These are phyloP conservation scores for Calonectria fujianensis DNA, from an alignment of 2,329 filamentous ascomycete genomes.

Conservation along the genomic window DNA sequence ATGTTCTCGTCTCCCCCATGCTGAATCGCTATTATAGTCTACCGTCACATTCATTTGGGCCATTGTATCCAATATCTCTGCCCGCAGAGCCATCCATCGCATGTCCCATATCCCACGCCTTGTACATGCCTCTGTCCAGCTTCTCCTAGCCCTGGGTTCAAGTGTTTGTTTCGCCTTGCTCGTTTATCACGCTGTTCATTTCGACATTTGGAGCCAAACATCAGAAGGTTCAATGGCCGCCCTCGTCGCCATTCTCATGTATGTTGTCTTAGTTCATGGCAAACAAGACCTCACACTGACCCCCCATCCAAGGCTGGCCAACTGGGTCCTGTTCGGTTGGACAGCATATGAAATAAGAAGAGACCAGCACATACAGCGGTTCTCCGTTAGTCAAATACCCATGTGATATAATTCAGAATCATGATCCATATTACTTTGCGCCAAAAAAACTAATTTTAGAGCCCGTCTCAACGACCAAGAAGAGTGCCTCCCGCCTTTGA, in stretches of 20 bases:
- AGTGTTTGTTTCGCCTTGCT: conserved; percentile 50
- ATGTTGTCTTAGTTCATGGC: conserved; percentile 9
- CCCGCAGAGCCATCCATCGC: conserved; percentile 44
- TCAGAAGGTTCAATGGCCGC: conserved; percentile 49
- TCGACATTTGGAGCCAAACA: conserved; percentile 43
- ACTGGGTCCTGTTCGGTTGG: conserved; percentile 49
- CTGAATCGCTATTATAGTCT: conserved; percentile 39
- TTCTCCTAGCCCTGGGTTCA: conserved; percentile 50
- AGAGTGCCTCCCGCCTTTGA: conserved; percentile 21
- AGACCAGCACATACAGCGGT: conserved; percentile 37
- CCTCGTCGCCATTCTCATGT: conserved; percentile 52
- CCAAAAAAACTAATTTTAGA: conserved; percentile 30
- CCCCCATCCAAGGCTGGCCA: conserved; percentile 40
- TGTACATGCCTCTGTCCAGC: conserved; percentile 45
- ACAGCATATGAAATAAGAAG: conserved; percentile 41
- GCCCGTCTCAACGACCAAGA: conserved; percentile 13
- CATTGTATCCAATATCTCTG: conserved; percentile 49
- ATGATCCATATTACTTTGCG: conserved; percentile 24
- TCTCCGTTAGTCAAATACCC: conserved; percentile 45
- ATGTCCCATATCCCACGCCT: conserved; percentile 47
- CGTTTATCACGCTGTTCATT: conserved; percentile 46
- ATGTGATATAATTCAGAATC: conserved; percentile 40
- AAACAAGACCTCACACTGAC: background rate
- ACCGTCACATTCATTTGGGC: conserved; percentile 48
- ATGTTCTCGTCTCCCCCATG: background rate